A percentile compares a stretch with the other conserved stretches of the same genome.
Evolutionary conservation across 805 yeast species (phyloP).

Genomic region (Hyphopichia homilentoma): DNA sequence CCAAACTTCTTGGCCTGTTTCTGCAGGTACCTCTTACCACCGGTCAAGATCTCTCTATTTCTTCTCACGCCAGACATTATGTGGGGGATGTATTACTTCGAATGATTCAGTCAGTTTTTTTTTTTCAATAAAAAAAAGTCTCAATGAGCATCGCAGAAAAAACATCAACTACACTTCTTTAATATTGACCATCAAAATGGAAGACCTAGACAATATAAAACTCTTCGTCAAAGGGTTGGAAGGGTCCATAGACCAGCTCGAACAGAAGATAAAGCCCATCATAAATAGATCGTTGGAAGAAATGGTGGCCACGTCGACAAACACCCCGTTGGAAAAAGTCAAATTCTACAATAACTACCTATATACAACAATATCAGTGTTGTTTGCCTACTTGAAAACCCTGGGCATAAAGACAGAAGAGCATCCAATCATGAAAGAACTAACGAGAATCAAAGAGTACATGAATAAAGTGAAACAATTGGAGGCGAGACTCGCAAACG

Average conservation of each 20-base stretch:
- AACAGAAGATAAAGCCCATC: constrained; percentile 31
- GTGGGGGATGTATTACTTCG: not conserved
- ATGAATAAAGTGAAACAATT: constrained; percentile 54
- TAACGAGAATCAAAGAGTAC: constrained; percentile 62
- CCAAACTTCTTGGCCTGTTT: constrained; percentile 63
- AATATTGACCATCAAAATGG: constrained; percentile 31
- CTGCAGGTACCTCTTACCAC: constrained; percentile 76
- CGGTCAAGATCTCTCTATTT: constrained; percentile 84
- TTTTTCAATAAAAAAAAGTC: not conserved
- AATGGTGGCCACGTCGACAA: constrained; percentile 16
- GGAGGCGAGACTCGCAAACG: constrained; percentile 17
- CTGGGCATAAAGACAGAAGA: constrained; percentile 52
- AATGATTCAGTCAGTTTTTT: not conserved
- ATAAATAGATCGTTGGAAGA: constrained; percentile 40
- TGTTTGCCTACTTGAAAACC: constrained; percentile 57
- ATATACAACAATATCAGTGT: constrained; percentile 52
- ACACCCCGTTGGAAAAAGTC: constrained; percentile 22
- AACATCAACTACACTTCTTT: not conserved
- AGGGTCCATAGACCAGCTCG: constrained; percentile 31
- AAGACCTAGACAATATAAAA: constrained; percentile 39
- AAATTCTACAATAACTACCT: constrained; percentile 38
- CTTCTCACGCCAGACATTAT: constrained; percentile 29
- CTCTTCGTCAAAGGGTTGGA: constrained; percentile 37
- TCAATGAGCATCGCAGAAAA: constrained; percentile 11
- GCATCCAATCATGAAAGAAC: constrained; percentile 66